Conservation (phyloP, 768 basidiomycete genomes). For the Trametes cinnabarina region DNA sequence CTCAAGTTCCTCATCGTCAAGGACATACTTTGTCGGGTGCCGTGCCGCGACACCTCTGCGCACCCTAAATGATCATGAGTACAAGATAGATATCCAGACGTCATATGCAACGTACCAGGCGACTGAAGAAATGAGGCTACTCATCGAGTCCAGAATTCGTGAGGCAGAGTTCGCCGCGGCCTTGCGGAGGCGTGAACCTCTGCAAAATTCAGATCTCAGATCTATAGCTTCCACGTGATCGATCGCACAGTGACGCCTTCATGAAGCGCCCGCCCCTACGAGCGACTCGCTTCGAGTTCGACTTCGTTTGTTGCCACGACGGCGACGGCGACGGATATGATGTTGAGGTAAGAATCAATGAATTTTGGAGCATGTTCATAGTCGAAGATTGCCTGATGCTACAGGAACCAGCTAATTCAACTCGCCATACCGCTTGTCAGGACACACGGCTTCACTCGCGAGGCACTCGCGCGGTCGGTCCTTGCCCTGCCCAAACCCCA, state of each 20-base stretch:
- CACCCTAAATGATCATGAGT: slow-evolving; percentile 49
- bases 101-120: slow-evolving; percentile 43
- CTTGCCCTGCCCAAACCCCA: slow-evolving; percentile 52
- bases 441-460: slow-evolving; percentile 72
- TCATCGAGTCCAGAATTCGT: slow-evolving; percentile 53
- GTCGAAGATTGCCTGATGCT: slow-evolving; percentile 11
- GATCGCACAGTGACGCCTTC: slow-evolving; percentile 61
- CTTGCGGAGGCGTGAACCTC: not conserved
- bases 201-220: slow-evolving; percentile 10
- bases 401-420: slow-evolving; percentile 45
- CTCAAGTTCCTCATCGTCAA: slow-evolving; percentile 87
- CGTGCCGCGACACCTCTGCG: slow-evolving; percentile 71
- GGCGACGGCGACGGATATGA: slow-evolving; percentile 46
- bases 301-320: slow-evolving; percentile 15
- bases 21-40: slow-evolving; percentile 82
- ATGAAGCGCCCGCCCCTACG: too few relatives aligned
- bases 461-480: slow-evolving; percentile 63
- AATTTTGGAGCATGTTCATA: not conserved
- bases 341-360: slow-evolving; percentile 2
- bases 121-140: slow-evolving; percentile 70
- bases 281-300: too few relatives aligned
- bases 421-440: slow-evolving; percentile 62
- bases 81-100: not conserved
- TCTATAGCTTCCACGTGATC: slow-evolving; percentile 43
- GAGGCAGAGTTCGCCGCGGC: slow-evolving; percentile 46